These are phyloP conservation scores for Quercus glauca DNA, from an alignment of 306 rosid genomes.

Conservation along the genomic window DNA sequence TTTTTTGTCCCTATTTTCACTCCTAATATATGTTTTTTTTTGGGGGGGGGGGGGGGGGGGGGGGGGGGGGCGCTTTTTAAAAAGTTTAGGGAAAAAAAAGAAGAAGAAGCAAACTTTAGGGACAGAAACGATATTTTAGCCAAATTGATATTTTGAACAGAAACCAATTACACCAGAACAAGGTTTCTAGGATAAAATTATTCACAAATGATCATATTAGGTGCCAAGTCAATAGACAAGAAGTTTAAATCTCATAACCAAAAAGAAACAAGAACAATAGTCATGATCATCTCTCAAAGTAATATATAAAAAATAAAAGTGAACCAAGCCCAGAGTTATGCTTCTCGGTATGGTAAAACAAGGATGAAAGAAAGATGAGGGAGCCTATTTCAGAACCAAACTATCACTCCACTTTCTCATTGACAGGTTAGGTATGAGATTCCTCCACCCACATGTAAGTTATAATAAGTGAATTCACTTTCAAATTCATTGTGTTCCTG, in stretches of 20 bases:
- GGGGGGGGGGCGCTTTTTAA: no score
- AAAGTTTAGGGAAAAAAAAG: no score
- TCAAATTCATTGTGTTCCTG: background rate
- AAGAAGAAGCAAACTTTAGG: no score
- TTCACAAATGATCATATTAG: slow-evolving; percentile 1
- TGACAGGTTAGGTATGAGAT: slow-evolving; percentile 4
- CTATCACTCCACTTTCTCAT: background rate
- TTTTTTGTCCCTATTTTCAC: no score
- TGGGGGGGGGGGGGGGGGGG: no score
- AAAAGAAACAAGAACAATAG: background rate
- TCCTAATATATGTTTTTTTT: no score
- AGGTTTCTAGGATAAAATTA: background rate
- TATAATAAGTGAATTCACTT: background rate
- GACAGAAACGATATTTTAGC: no score
- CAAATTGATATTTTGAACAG: slow-evolving; percentile 6
- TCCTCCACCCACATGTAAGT: background rate
- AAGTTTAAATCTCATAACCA: slow-evolving; percentile 1
- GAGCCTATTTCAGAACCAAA: slow-evolving; percentile 11
- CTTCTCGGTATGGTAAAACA: background rate
- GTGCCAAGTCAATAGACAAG: background rate
- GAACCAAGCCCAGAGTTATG: background rate
- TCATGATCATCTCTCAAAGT: background rate
- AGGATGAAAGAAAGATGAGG: background rate
- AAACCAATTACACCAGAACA: slow-evolving; percentile 7
- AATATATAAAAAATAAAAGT: background rate